Percentiles rank a stretch among this genome's conserved stretches.
phyloP scores from a whole-genome alignment of 192 early-diverging fungal genomes.

The Endogone sp. region DNA sequence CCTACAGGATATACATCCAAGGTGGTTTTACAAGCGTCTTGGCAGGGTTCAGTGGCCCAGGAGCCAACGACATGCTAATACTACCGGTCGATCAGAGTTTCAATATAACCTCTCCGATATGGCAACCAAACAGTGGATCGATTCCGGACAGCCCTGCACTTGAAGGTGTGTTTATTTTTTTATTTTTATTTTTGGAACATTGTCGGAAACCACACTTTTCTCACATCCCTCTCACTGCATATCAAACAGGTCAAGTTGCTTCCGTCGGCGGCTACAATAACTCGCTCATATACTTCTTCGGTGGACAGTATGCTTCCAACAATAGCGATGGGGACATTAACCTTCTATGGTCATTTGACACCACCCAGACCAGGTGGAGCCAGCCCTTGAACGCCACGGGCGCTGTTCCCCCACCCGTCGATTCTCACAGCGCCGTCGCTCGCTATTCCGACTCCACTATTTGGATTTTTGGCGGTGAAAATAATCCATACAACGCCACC shows the following conservation, averaged over 20 bases:
- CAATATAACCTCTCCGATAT: neutral
- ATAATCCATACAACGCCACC: neutral
- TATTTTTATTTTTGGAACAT: neutral
- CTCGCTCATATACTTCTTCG: constrained; percentile 7
- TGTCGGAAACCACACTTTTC: neutral
- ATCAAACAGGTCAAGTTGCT: constrained; percentile 4
- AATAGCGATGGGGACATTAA: neutral
- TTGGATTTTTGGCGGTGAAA: constrained; percentile 17
- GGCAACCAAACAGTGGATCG: constrained; percentile 9
- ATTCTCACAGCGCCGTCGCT: constrained; percentile 6
- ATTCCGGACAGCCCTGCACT: constrained; percentile 2
- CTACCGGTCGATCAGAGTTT: constrained; percentile 6
- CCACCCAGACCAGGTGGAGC: constrained; percentile 7
- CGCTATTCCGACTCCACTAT: neutral
- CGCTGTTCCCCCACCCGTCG: neutral
- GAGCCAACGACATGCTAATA: constrained; percentile 12
- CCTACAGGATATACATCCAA: constrained; percentile 5
- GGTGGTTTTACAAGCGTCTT: constrained; percentile 9
- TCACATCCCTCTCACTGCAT: neutral
- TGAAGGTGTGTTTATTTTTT: neutral
- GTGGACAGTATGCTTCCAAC: constrained; percentile 2
- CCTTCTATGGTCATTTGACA: constrained; percentile 7
- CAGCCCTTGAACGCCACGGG: constrained; percentile 1
- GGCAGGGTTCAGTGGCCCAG: neutral
- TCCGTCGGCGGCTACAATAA: constrained; percentile 10